phyloP scores from a whole-genome alignment of 2,329 filamentous ascomycete species.

The Monosporascus sp. region DNA sequence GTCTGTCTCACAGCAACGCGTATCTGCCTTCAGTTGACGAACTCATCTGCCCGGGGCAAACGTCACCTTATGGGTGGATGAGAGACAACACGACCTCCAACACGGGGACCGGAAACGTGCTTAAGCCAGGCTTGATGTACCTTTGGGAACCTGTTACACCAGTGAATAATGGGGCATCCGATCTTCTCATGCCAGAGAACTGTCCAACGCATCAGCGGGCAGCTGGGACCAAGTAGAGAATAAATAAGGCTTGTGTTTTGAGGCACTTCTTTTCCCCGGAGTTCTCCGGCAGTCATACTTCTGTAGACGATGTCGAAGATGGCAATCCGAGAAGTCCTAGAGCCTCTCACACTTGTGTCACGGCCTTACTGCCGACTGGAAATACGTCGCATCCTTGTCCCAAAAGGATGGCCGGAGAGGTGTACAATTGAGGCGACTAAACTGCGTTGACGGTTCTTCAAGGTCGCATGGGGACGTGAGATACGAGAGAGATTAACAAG shows the following conservation, averaged over 20 bases:
- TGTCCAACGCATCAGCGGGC: too few relatives aligned
- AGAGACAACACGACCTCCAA: not conserved
- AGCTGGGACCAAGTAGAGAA: too few relatives aligned
- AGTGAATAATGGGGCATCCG: not conserved
- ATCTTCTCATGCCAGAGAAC: not conserved
- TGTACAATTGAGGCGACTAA: not conserved
- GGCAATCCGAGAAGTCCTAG: too few relatives aligned
- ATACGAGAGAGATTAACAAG: not conserved
- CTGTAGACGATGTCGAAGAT: too few relatives aligned
- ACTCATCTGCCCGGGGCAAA: not conserved
- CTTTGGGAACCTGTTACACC: not conserved
- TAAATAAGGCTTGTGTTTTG: too few relatives aligned
- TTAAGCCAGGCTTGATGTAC: not conserved
- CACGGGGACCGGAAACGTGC: not conserved
- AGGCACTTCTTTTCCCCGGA: too few relatives aligned
- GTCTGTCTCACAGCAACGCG: not conserved
- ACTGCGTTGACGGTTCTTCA: not conserved
- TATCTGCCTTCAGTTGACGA: not conserved
- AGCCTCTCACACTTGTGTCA: too few relatives aligned
- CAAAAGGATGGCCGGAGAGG: too few relatives aligned
- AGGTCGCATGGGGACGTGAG: not conserved
- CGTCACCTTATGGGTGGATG: not conserved
- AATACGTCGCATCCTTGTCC: too few relatives aligned
- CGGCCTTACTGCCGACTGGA: too few relatives aligned
- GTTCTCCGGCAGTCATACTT: too few relatives aligned